phyloP scores from a whole-genome alignment of 2,329 filamentous ascomycete species.

The Cladosporium sp. region DNA sequence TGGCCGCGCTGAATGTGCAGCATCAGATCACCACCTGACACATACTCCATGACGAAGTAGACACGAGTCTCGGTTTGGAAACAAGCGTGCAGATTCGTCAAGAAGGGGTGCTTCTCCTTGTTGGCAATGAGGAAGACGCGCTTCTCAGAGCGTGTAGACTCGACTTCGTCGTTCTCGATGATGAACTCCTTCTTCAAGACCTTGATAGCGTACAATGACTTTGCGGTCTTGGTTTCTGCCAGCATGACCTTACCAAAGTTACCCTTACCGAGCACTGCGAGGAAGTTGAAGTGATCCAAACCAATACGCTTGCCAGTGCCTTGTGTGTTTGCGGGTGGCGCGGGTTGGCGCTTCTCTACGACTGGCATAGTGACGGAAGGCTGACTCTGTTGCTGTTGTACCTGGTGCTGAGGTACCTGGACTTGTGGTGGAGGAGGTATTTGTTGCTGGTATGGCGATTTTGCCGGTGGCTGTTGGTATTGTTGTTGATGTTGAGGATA shows the following conservation, averaged over 20 bases:
- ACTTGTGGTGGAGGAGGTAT: slow-evolving; percentile 43
- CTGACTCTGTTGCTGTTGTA: slow-evolving; percentile 34
- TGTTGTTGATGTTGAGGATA: slow-evolving; percentile 35
- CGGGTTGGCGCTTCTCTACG: slow-evolving; percentile 49
- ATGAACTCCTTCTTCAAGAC: slow-evolving; percentile 99
- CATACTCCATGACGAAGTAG: slow-evolving; percentile 99
- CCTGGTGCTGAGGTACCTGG: slow-evolving; percentile 36
- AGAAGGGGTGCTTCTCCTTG: slow-evolving; percentile 92
- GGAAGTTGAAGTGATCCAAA: slow-evolving; percentile 97
- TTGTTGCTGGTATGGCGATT: slow-evolving; percentile 47
- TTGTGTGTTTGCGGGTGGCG: slow-evolving; percentile 63
- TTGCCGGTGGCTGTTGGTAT: slow-evolving; percentile 42
- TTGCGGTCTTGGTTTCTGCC: slow-evolving; percentile 88
- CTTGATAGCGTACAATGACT: slow-evolving; percentile 95
- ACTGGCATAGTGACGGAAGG: slow-evolving; percentile 25
- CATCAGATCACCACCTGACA: slow-evolving; percentile 98
- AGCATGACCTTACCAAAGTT: slow-evolving; percentile 99
- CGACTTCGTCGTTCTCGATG: slow-evolving; percentile 98
- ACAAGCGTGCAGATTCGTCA: slow-evolving; percentile 91
- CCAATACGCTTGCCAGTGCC: slow-evolving; percentile 83
- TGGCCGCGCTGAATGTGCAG: slow-evolving; percentile 95
- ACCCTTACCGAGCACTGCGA: slow-evolving; percentile 95
- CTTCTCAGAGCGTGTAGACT: slow-evolving; percentile 96
- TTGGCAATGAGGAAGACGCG: slow-evolving; percentile 95
- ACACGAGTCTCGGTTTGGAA: slow-evolving; percentile 98